Evolutionary conservation across 306 rosid genomes (phyloP), one percentile per base, ranked within the genome.

Genomic region (Amphicarpaea edgeworthii): DNA sequence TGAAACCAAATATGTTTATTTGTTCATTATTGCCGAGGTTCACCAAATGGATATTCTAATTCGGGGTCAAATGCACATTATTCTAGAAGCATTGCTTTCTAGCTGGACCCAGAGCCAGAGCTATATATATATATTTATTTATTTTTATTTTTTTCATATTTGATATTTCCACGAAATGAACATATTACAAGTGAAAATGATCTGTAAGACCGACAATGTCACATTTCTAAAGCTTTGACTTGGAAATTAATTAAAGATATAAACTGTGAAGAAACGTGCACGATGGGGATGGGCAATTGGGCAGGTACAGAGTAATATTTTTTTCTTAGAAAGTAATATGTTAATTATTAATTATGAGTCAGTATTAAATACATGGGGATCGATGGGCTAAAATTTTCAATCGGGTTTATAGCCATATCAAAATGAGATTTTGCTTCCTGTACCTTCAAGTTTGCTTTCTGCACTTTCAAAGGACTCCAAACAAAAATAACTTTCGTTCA

Each of bases 1-100:
- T n/a, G n/a, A n/a, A n/a, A n/a, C n/a, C n/a, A n/a, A n/a, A n/a
- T n/a, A n/a, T n/a, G n/a, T n/a, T n/a, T n/a, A 19, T 51, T 19
- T 51, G 12, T 51, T 12, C 12, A 17, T 6, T 51, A n/a, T n/a
- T n/a, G 12, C 17, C 5, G 12, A 19, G 58, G 12, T 26, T 7
- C 26, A 1, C 28, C 28, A 37, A 41, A 41, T 41, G 46, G 46
- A 41, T 8, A 0, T 41, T 41, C 46, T 38, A 41, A 8, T 41
- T 41, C 3, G 0, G 14, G 46, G 46, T 2, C 46, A 41, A 41
- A 41, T 2, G 5, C 14, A 41, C 46, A 41, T 50, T 7, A 37
- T 37, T 37, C 24, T 50, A 17, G 68, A 62, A 62, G 47, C 47
- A 37, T 30, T 62, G 68, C 68, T 16, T 21, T 17, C 47, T 62